Percentiles rank a stretch among this genome's conserved stretches.
Conservation (phyloP, 306 rosid species). For the Luffa aegyptiaca region DNA sequence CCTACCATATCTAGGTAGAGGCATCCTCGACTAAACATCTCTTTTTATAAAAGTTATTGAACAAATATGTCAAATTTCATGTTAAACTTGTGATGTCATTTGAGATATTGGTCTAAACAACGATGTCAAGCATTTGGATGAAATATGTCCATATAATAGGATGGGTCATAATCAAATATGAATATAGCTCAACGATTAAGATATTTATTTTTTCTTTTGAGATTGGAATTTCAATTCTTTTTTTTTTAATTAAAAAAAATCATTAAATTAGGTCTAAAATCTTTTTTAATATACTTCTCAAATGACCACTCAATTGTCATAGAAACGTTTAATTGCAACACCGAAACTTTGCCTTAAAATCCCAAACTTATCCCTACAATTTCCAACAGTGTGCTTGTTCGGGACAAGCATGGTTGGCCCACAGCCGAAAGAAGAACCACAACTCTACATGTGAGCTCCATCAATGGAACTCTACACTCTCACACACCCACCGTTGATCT, state of each 20-base stretch:
- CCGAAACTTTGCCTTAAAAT: not conserved
- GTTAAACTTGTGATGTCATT: not conserved
- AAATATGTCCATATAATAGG: no score
- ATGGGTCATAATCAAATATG: not conserved
- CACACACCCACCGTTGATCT: not conserved
- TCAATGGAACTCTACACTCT: not conserved
- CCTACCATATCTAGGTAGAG: no score
- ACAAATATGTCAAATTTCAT: not conserved
- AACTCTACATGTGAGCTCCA: slow-evolving; percentile 2
- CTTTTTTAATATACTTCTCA: not conserved
- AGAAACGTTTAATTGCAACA: not conserved
- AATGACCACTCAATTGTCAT: not conserved
- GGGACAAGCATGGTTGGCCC: not conserved
- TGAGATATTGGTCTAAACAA: not conserved
- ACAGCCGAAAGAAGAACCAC: not conserved
- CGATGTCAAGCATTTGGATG: not conserved
- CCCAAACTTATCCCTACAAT: not conserved
- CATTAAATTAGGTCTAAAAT: not conserved
- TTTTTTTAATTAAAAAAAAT: no score
- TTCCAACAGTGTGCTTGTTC: not conserved
- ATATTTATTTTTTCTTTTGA: no score
- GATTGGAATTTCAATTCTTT: no score
- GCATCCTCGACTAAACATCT: not conserved
- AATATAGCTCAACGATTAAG: not conserved
- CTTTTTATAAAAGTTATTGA: no score